Evolutionary conservation across 805 yeast genomes (phyloP).

Genomic region (Candida morakotiae): DNA sequence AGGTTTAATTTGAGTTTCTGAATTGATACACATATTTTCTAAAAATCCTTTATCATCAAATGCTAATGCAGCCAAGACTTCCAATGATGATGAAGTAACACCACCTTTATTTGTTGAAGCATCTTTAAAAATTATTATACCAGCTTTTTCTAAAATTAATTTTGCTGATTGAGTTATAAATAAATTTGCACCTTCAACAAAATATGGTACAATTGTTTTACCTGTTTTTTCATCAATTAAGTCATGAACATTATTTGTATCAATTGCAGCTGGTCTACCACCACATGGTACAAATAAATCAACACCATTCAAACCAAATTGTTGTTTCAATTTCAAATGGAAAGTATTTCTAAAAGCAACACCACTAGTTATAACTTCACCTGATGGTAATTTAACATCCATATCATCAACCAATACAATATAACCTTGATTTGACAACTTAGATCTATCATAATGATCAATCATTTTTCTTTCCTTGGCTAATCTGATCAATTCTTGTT

Average conservation of each 20-base stretch:
- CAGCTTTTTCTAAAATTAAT: conserved; percentile 78
- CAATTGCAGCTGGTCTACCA: conserved; percentile 96
- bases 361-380: conserved; percentile 74
- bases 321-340: conserved; percentile 70
- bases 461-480: conserved; percentile 78
- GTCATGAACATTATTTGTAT: conserved; percentile 70
- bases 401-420: conserved; percentile 81
- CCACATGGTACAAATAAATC: conserved; percentile 97
- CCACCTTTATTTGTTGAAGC: conserved; percentile 98
- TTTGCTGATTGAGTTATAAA: conserved; percentile 95
- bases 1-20: conserved; percentile 52
- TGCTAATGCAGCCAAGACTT: conserved; percentile 90
- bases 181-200: conserved; percentile 96
- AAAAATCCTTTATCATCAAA: conserved; percentile 83
- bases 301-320: conserved; percentile 53
- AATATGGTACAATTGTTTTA: conserved; percentile 72
- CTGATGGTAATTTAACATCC: conserved; percentile 75
- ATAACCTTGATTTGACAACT: conserved; percentile 73
- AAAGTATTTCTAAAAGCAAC: conserved; percentile 85
- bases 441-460: conserved; percentile 59
- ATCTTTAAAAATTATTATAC: conserved; percentile 85
- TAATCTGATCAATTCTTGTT: conserved; percentile 68
- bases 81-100: conserved; percentile 93
- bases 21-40: conserved; percentile 70
- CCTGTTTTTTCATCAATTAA: conserved; percentile 76